phyloP scores from a whole-genome alignment of 768 basidiomycete species.

The Pulveroboletus ravenelii region DNA sequence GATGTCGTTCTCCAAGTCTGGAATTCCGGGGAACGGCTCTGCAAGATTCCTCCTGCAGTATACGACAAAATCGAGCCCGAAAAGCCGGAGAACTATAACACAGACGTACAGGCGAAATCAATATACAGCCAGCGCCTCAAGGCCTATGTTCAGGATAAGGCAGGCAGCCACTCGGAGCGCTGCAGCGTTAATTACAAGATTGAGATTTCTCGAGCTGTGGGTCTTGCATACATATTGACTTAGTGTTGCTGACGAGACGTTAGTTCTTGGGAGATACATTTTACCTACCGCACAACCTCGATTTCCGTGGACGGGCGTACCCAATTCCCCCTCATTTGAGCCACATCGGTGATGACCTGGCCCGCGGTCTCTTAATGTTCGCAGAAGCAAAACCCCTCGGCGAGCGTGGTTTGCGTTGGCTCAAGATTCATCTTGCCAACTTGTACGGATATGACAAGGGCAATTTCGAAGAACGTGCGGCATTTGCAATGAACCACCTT shows the following conservation, averaged over 20 bases:
- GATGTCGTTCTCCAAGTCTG: constrained; percentile 75
- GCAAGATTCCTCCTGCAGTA: constrained; percentile 77
- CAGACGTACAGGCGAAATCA: constrained; percentile 52
- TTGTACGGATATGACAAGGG: constrained; percentile 93
- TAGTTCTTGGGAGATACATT: constrained; percentile 85
- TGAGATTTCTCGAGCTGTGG: constrained; percentile 87
- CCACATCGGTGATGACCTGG: constrained; percentile 93
- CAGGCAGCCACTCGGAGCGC: constrained; percentile 84
- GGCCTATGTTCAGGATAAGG: constrained; percentile 51
- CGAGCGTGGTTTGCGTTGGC: constrained; percentile 82
- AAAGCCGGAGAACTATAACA: constrained; percentile 38
- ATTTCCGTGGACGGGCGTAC: constrained; percentile 96
- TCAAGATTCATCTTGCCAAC: constrained; percentile 94
- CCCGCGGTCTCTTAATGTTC: constrained; percentile 82
- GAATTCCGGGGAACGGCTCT: constrained; percentile 79
- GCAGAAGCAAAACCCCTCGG: constrained; percentile 77
- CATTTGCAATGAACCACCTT: constrained; percentile 67
- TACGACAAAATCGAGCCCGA: constrained; percentile 64
- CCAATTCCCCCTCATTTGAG: constrained; percentile 94
- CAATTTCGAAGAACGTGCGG: constrained; percentile 86
- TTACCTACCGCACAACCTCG: constrained; percentile 93
- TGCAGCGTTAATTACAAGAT: constrained; percentile 96
- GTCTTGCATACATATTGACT: constrained; percentile 24
- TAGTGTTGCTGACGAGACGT: background rate
- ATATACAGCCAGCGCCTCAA: constrained; percentile 55